Percentiles rank a stretch among this genome's conserved stretches.
phyloP scores from a whole-genome alignment of 495 filamentous ascomycete genomes.

The Bacidia rubella region DNA sequence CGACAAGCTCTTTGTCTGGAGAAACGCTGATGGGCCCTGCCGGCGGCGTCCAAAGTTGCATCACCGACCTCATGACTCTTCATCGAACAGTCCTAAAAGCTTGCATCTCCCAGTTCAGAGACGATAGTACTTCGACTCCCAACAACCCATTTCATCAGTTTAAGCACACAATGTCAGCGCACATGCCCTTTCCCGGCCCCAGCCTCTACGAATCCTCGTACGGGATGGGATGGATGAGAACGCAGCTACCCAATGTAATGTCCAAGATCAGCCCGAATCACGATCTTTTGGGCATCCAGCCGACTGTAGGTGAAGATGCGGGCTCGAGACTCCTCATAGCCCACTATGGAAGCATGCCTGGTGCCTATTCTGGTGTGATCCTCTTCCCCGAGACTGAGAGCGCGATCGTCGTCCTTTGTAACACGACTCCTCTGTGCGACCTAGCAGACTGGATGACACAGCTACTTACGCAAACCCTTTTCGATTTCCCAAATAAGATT shows the following conservation, averaged over 20 bases:
- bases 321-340: conserved; percentile 12
- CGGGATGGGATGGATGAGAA: conserved; percentile 7
- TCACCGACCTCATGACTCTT: conserved; percentile 7
- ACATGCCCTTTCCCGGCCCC: conserved; percentile 3
- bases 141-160: background rate
- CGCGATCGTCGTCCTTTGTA: conserved; percentile 20
- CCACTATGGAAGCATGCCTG: conserved; percentile 19
- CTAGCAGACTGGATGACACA: conserved; percentile 21
- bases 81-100: conserved; percentile 1
- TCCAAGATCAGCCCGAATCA: conserved; percentile 4
- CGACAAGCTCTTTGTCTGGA: background rate
- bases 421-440: conserved; percentile 17
- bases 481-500: conserved; percentile 7
- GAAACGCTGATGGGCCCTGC: conserved; percentile 5
- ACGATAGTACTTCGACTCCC: background rate
- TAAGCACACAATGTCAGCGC: background rate
- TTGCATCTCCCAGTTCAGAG: background rate
- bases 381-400: conserved; percentile 20
- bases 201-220: conserved; percentile 1
- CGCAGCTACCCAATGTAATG: conserved; percentile 5
- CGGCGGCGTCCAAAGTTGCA: conserved; percentile 4
- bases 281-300: conserved; percentile 4
- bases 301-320: conserved; percentile 10
- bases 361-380: conserved; percentile 9
- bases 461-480: conserved; percentile 15